phyloP scores from a whole-genome alignment of 345 rosid genomes.

The Citrus medica region DNA sequence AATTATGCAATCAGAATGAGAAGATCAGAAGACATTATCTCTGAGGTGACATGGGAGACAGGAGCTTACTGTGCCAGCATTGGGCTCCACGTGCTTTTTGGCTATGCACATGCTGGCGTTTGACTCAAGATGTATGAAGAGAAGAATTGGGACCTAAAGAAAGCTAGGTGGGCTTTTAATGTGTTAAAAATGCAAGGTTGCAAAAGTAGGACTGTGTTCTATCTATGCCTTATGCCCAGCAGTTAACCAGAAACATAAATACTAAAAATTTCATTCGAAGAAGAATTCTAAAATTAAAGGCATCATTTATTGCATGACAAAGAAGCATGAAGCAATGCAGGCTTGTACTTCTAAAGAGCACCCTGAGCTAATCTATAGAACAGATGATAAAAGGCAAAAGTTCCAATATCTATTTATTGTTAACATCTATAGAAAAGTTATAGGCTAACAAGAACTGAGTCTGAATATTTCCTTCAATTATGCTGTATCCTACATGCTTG shows the following conservation, averaged over 20 bases:
- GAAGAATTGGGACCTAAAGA: slow-evolving; percentile 13
- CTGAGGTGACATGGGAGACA: slow-evolving; percentile 21
- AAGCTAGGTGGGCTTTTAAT: neutral
- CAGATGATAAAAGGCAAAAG: slow-evolving; percentile 3
- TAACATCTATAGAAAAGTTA: slow-evolving; percentile 24
- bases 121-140: slow-evolving; percentile 30
- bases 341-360: slow-evolving; percentile 6
- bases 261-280: neutral
- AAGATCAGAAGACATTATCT: no score
- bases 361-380: neutral
- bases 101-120: slow-evolving; percentile 57
- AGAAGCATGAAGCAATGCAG: neutral
- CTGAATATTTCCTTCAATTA: slow-evolving; percentile 20
- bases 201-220: neutral
- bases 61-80: slow-evolving; percentile 27
- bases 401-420: neutral
- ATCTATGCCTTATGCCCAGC: neutral
- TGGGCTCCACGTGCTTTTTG: slow-evolving; percentile 68
- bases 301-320: slow-evolving; percentile 5
- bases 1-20: no score
- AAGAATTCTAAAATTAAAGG: neutral
- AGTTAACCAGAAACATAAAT: neutral
- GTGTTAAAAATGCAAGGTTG: neutral
- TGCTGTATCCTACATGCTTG: slow-evolving; percentile 10
- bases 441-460: slow-evolving; percentile 20